These are phyloP conservation scores for Metschnikowia peoriensis DNA, from an alignment of 805 yeast genomes.

Conservation along the genomic window DNA sequence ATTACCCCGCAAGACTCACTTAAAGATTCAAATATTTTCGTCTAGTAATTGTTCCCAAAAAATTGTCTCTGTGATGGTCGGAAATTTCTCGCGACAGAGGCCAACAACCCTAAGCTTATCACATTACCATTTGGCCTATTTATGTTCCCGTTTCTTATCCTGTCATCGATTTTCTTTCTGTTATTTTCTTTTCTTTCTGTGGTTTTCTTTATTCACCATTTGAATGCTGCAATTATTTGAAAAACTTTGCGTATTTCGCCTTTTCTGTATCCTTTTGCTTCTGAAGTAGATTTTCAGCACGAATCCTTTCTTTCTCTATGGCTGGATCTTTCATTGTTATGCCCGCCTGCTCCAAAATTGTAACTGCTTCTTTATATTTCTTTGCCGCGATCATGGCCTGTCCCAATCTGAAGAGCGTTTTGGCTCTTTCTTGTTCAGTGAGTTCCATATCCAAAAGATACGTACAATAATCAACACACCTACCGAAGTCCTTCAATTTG, in stretches of 20 bases:
- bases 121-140: too few relatives aligned
- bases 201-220: not conserved
- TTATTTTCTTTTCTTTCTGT: too few relatives aligned
- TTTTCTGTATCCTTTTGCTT: slow-evolving; percentile 49
- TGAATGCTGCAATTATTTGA: slow-evolving; percentile 26
- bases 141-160: too few relatives aligned
- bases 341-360: slow-evolving; percentile 45
- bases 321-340: slow-evolving; percentile 45
- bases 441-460: slow-evolving; percentile 53
- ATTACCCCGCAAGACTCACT: too few relatives aligned
- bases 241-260: slow-evolving; percentile 62
- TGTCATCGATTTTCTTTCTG: too few relatives aligned
- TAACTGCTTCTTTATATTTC: slow-evolving; percentile 49
- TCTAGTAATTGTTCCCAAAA: too few relatives aligned
- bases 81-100: too few relatives aligned
- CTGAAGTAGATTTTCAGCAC: slow-evolving; percentile 40
- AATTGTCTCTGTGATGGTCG: too few relatives aligned
- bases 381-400: slow-evolving; percentile 40
- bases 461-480: slow-evolving; percentile 52
- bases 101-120: too few relatives aligned
- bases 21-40: too few relatives aligned
- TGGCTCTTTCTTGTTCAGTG: slow-evolving; percentile 47
- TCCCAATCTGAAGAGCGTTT: slow-evolving; percentile 59
- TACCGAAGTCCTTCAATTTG: slow-evolving; percentile 48
- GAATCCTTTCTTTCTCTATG: slow-evolving; percentile 44